Percentiles rank a stretch among this genome's conserved stretches.
Evolutionary conservation across 2,329 filamentous ascomycete species (phyloP).

Genomic region (Microcyclosporella mali): DNA sequence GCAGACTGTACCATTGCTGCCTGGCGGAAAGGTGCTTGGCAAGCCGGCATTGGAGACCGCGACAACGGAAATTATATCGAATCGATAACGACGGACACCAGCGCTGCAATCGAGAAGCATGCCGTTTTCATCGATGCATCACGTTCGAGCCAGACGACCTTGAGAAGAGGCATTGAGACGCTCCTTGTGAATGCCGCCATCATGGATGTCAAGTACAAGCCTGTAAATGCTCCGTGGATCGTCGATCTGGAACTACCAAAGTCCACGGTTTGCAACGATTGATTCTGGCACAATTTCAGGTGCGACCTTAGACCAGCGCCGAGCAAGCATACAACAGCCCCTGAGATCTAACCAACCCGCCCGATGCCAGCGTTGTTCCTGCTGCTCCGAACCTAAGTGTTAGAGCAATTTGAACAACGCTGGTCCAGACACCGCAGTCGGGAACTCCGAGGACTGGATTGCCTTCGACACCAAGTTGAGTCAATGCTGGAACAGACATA

Average conservation of each 20-base stretch:
- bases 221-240: conserved; percentile 50
- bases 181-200: conserved; percentile 55
- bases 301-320: not conserved
- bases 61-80: conserved; percentile 2
- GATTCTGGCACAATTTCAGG: not conserved
- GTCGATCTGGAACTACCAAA: conserved; percentile 46
- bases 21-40: conserved; percentile 11
- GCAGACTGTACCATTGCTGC: conserved; percentile 1
- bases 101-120: conserved; percentile 23
- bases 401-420: not conserved
- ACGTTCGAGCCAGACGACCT: conserved; percentile 15
- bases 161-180: conserved; percentile 47
- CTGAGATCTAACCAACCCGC: conserved; percentile 4
- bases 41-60: conserved; percentile 4
- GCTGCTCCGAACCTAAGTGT: conserved; percentile 4
- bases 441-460: conserved; percentile 7
- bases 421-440: conserved; percentile 4
- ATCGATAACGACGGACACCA: conserved; percentile 5
- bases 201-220: conserved; percentile 39
- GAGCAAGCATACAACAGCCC: not conserved
- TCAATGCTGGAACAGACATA: no score
- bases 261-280: not conserved
- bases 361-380: conserved; percentile 18
- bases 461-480: conserved; percentile 8
- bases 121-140: conserved; percentile 30